Base-by-base conservation (phyloP, 2,329 filamentous ascomycete species). In the Phyllosticta citribraziliensis region DNA sequence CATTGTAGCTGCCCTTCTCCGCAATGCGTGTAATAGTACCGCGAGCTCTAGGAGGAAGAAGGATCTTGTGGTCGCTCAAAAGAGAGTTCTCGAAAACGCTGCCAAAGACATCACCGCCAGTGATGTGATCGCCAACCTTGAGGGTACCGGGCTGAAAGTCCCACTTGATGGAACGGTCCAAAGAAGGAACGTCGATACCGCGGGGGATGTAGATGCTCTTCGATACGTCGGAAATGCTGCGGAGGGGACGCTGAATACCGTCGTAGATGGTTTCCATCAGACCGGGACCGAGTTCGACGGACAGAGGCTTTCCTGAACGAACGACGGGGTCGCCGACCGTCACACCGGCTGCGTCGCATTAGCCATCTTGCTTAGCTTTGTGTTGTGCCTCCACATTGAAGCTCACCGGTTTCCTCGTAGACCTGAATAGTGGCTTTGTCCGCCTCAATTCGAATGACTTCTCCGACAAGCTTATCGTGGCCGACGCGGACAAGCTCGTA, bases 231-330 rank as follows among this genome's bases (percentile, higher is more conserved):
- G 90, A 81, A 70, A 99, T 99, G 67, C 84, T 86, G 78, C 88
- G 88, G 69, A 99, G 86, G 57, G 94, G 94, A 73, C 94, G 88
- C 77, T 99, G 94, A 71, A 99, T 99, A 80, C 94, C 94, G 75
- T 99, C 94, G 82, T 97, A 99, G 76, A 99, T 99, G 67, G 94
- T 97, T 79, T 97, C 93, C 84, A 99, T 91, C 75, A 99, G 81
- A 74, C 94, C 94, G 65, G 94, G 94, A 57, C 94, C 94, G 55
- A 99, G 88, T 77, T 99, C 94, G 77, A 99, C 94, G 62, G 94
- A 97, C 61, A 99, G 82, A 65, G 94, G 94, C 83, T 97, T 97
- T 76, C 91, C 90, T 62, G 93, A 97, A 71, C 93, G 85, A 64
- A 79, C 71, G 67, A 99, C 94, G 57, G 94, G 94, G 73, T 99